Base-by-base conservation (phyloP, 371 early-diverging fungal species). In the Amoeboaphelidium occidentale region DNA sequence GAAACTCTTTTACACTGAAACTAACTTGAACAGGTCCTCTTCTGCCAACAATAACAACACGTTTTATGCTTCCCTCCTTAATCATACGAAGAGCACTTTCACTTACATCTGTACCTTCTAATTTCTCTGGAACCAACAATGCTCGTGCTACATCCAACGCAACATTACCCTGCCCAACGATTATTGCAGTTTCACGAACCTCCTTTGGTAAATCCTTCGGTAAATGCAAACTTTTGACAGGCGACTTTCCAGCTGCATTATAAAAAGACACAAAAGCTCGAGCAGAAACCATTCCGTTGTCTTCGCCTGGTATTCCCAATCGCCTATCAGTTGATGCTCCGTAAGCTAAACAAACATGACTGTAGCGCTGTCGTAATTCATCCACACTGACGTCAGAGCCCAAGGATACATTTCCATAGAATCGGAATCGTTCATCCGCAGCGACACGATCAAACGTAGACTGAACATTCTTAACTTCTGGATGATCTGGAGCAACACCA, bases 401-500 rank as follows among this genome's bases (percentile, higher is more conserved):
- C 39, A 64, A 32, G 25, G 12, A 50, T 0, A 81, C 79, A 58
- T 86, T 88, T 41, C 91, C 93, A 25, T 81, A 62, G 56, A 78
- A 91, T 17, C 70, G 68, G 45, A 84, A 80, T 1, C 78, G 66
- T 14, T 69, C 60, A 54, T 81, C 73, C 48, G 61, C 55, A 0
- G 82, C 78, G 2, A 88, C 75, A 27, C 74, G 67, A 47, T 83
- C 79, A 62, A 91, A 90, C 42, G 80, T 83, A 54, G 75, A 64
- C 68, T 77, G 81, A 46, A 86, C 87, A 50, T 81, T 82, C 73
- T 93, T 92, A 24, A 94, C 93, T 62, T 90, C 96, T 2, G 84
- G 86, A 58, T 97, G 96, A 62, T 94, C 94, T 2, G 98, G 94
- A n/a, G 98, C 94, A 2, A 97, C 96, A 25, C 97, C 94, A 60